Evolutionary conservation across 2,329 filamentous ascomycete species (phyloP).

Genomic region (Colletotrichum graminicola): DNA sequence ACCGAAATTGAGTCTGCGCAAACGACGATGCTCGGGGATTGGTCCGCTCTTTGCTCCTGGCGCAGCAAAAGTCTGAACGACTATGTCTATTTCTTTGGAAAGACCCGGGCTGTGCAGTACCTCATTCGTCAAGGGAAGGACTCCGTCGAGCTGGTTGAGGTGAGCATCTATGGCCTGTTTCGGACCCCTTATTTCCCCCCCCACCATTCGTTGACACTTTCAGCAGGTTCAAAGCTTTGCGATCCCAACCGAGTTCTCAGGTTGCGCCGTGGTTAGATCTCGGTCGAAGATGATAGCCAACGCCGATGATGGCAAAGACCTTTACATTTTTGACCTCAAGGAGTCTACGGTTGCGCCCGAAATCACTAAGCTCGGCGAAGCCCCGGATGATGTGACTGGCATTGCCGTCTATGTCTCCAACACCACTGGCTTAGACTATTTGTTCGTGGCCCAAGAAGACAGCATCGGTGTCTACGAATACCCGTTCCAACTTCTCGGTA

Average conservation of each 20-base stretch:
- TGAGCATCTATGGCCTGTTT: conserved; percentile 12
- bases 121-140: conserved; percentile 50
- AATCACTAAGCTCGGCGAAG: conserved; percentile 53
- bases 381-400: conserved; percentile 55
- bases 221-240: conserved; percentile 58
- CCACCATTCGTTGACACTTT: conserved; percentile 16
- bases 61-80: conserved; percentile 55
- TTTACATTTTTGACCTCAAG: conserved; percentile 55
- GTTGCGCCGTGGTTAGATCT: conserved; percentile 56
- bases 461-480: conserved; percentile 55
- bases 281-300: conserved; percentile 56
- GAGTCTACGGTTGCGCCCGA: conserved; percentile 55
- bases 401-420: conserved; percentile 55
- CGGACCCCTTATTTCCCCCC: neutral
- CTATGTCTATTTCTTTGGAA: conserved; percentile 62
- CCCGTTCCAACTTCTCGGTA: conserved; percentile 52
- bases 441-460: conserved; percentile 56
- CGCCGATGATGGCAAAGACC: conserved; percentile 51
- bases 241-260: conserved; percentile 56
- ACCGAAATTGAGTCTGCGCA: conserved; percentile 50
- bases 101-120: conserved; percentile 54
- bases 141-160: conserved; percentile 54
- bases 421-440: conserved; percentile 50
- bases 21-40: conserved; percentile 57
- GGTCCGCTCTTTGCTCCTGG: conserved; percentile 62